Evolutionary conservation across 75 land plant species (phyloP).

Genomic region (Chamaecyparis obtusa): DNA sequence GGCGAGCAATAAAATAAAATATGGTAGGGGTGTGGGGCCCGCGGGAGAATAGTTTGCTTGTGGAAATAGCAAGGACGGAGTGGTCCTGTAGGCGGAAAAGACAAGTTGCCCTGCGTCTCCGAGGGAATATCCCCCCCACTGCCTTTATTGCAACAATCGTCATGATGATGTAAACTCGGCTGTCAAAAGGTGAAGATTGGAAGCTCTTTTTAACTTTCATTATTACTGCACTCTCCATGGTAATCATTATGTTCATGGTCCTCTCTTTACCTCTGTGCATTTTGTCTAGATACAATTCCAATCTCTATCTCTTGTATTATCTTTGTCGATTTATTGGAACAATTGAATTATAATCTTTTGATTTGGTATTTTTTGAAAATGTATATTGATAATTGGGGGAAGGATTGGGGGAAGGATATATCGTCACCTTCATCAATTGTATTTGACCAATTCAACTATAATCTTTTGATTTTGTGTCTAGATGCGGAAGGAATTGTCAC

Average conservation of each 20-base stretch:
- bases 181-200: neutral
- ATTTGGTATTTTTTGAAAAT: too few relatives aligned
- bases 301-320: too few relatives aligned
- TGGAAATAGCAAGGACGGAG: neutral
- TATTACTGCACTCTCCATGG: neutral
- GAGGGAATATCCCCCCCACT: constrained; percentile 2
- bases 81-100: constrained; percentile 1
- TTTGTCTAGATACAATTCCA: too few relatives aligned
- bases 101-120: neutral
- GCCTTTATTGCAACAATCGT: neutral
- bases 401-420: too few relatives aligned
- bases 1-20: neutral
- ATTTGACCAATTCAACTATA: too few relatives aligned
- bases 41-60: neutral
- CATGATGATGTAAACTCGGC: constrained; percentile 11
- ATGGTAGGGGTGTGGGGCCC: constrained; percentile 1
- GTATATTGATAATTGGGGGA: too few relatives aligned
- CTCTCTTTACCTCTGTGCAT: too few relatives aligned
- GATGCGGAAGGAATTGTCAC: too few relatives aligned
- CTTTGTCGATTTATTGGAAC: too few relatives aligned
- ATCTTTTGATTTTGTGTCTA: too few relatives aligned
- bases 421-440: too few relatives aligned
- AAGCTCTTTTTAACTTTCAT: neutral
- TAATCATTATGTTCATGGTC: neutral
- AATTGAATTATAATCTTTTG: too few relatives aligned